Conservation (phyloP, 2,329 filamentous ascomycete genomes). For the Colletotrichum limetticola region DNA sequence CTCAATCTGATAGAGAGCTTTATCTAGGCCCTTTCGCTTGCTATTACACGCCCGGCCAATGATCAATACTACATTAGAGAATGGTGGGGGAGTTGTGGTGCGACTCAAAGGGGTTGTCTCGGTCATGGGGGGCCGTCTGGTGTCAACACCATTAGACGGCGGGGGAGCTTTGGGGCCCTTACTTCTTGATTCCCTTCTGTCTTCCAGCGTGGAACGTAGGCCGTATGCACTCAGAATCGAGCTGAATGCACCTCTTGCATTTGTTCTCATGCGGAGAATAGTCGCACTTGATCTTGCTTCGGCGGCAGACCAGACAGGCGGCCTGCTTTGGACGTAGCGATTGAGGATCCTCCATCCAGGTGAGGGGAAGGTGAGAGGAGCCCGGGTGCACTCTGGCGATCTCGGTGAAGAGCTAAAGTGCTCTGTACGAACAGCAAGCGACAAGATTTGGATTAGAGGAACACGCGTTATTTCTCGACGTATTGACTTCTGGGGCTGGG, state of each 20-base stretch:
- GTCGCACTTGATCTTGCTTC: conserved; percentile 76
- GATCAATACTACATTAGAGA: neutral
- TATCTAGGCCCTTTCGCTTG: conserved; percentile 79
- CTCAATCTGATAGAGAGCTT: conserved; percentile 79
- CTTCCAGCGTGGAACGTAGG: conserved; percentile 79
- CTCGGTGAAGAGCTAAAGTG: conserved; percentile 21
- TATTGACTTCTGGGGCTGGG: neutral
- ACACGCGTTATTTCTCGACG: conserved; percentile 1
- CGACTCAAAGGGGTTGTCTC: neutral
- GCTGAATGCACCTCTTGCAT: conserved; percentile 71
- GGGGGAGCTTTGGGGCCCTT: conserved; percentile 39
- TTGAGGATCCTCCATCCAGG: conserved; percentile 36
- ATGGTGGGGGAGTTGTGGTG: neutral
- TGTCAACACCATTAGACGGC: neutral
- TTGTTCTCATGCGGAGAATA: conserved; percentile 60
- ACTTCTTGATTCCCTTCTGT: conserved; percentile 84
- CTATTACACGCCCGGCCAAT: conserved; percentile 51
- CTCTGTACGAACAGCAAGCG: neutral
- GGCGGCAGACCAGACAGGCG: conserved; percentile 72
- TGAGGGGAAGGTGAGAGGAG: conserved; percentile 33
- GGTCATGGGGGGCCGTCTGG: neutral
- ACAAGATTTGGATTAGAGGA: neutral
- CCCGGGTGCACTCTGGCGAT: conserved; percentile 30
- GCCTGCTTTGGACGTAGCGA: conserved; percentile 49
- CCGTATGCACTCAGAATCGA: conserved; percentile 71